Conservation (phyloP, 2,329 filamentous ascomycete species). For the Akanthomyces dipterigenus region DNA sequence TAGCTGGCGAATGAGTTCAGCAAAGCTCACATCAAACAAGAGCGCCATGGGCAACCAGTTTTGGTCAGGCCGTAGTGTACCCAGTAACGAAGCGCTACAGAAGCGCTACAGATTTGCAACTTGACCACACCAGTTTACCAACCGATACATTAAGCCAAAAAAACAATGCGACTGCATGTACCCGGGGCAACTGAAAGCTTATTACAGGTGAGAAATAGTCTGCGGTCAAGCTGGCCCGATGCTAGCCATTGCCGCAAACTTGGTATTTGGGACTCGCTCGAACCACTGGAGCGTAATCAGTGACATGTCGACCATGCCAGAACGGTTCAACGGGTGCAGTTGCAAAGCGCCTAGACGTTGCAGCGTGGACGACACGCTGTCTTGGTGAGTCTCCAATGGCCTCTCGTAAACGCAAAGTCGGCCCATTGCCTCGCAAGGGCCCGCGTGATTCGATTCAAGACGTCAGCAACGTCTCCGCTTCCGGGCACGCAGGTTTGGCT, state of each 20-base stretch:
- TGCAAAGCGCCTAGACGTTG: not conserved
- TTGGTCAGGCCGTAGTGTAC: too few species aligned
- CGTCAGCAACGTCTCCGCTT: not conserved
- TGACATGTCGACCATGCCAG: not conserved
- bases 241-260: not conserved
- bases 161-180: too few species aligned
- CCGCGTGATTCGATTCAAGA: not conserved
- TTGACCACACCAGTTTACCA: too few species aligned
- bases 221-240: not conserved
- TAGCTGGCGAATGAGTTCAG: not conserved
- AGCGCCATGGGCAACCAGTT: too few species aligned
- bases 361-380: not conserved
- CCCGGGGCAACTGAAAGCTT: too few species aligned
- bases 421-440: not conserved
- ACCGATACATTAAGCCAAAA: too few species aligned
- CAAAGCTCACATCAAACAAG: too few species aligned
- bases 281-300: not conserved
- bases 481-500: not conserved
- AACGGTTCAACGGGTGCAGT: not conserved
- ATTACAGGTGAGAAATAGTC: not conserved
- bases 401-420: not conserved
- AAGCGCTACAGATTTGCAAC: too few species aligned
- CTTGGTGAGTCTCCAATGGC: not conserved
- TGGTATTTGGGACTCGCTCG: not conserved
- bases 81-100: too few species aligned